Percentiles rank a stretch among this genome's conserved stretches.
Evolutionary conservation across 768 basidiomycete species (phyloP).

Genomic region (Pleurotus platypus): DNA sequence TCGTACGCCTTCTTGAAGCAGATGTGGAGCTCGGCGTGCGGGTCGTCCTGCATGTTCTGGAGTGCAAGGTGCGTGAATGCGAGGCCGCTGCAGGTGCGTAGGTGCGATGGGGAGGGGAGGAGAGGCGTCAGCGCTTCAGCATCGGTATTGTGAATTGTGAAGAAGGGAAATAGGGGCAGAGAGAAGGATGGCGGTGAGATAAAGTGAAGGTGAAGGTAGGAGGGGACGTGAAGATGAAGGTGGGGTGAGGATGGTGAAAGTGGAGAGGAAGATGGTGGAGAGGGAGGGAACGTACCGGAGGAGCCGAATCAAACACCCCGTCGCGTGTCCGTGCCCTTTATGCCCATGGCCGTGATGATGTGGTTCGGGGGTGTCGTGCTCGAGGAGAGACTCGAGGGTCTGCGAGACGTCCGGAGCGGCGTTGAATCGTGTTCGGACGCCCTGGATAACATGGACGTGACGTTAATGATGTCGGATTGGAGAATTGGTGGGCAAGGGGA

Average conservation of each 20-base stretch:
- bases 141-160: too few relatives aligned
- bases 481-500: neutral
- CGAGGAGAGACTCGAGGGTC: conserved; percentile 62
- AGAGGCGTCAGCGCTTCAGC: too few relatives aligned
- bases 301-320: conserved; percentile 61
- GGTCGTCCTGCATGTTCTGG: conserved; percentile 58
- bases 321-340: conserved; percentile 31
- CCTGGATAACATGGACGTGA: conserved; percentile 32
- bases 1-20: conserved; percentile 76
- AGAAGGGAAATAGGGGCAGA: too few relatives aligned
- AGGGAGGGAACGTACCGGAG: conserved; percentile 44
- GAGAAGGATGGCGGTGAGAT: too few relatives aligned
- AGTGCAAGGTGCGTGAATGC: conserved; percentile 66
- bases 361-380: conserved; percentile 38
- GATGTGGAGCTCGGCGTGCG: conserved; percentile 47
- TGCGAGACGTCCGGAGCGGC: conserved; percentile 35
- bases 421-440: conserved; percentile 57
- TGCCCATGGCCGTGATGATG: conserved; percentile 21
- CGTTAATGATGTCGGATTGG: too few relatives aligned
- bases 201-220: too few relatives aligned
- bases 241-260: neutral
- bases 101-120: too few relatives aligned
- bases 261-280: neutral
- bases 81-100: conserved; percentile 45
- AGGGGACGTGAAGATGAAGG: neutral